Evolutionary conservation across 75 land plant genomes (phyloP).

Genomic region (Ceratopteris richardii): DNA sequence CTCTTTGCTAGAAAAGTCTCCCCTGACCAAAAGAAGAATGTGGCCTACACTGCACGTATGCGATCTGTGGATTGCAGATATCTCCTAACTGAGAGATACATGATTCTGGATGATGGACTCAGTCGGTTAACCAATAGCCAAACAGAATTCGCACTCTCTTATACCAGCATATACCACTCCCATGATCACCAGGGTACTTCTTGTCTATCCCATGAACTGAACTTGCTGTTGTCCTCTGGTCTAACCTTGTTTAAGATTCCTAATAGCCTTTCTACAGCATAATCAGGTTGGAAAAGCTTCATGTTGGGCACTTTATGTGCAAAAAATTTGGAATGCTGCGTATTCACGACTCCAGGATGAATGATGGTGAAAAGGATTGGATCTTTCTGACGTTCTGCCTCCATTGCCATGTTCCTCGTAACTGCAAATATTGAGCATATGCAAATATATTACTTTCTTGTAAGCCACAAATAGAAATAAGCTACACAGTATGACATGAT

Average conservation of each 20-base stretch:
- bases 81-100: too few species aligned
- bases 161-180: too few species aligned
- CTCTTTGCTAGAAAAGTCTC: too few species aligned
- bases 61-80: too few species aligned
- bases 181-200: constrained; percentile 24
- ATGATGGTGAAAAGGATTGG: constrained; percentile 21
- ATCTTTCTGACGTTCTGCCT: constrained; percentile 19
- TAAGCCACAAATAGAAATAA: too few species aligned
- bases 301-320: constrained; percentile 25
- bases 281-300: constrained; percentile 30
- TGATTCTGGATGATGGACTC: too few species aligned
- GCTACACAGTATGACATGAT: too few species aligned
- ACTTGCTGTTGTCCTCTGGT: constrained; percentile 25
- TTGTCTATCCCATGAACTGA: constrained; percentile 39
- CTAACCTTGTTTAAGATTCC: constrained; percentile 23
- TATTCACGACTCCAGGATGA: constrained; percentile 33
- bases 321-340: constrained; percentile 26
- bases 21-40: too few species aligned
- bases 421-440: constrained; percentile 12
- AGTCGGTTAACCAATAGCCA: too few species aligned
- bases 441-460: neutral
- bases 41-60: too few species aligned
- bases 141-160: too few species aligned
- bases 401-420: constrained; percentile 24
- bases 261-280: constrained; percentile 29